Evolutionary conservation across 1,139 yeast species (phyloP).

Genomic region (Lodderomyces orthopsilosis): DNA sequence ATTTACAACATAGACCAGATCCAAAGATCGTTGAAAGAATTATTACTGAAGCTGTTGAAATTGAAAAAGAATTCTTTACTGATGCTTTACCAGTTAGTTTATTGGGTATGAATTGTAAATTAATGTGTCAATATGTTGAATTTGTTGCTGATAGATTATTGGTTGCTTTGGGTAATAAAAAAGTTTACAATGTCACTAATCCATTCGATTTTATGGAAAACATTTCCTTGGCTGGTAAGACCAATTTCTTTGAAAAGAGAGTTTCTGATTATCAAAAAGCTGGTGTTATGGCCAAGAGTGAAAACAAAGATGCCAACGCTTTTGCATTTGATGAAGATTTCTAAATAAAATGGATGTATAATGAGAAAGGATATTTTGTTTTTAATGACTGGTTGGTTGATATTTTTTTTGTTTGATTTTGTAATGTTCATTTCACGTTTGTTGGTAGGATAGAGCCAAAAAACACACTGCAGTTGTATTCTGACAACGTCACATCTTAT

Average conservation of each 20-base stretch:
- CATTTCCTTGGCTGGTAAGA: slow-evolving; percentile 95
- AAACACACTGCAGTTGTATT: not conserved
- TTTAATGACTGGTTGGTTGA: slow-evolving; percentile 1
- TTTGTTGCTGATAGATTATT: slow-evolving; percentile 95
- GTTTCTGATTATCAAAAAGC: slow-evolving; percentile 99
- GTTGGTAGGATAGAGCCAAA: not conserved
- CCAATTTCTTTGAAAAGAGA: slow-evolving; percentile 98
- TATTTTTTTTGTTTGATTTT: not conserved
- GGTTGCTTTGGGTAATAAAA: slow-evolving; percentile 85
- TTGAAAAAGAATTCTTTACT: slow-evolving; percentile 91
- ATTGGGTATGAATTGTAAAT: slow-evolving; percentile 86
- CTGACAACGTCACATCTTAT: not conserved
- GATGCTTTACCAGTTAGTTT: slow-evolving; percentile 90
- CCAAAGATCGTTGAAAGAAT: slow-evolving; percentile 74
- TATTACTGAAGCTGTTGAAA: slow-evolving; percentile 90
- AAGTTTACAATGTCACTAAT: slow-evolving; percentile 80
- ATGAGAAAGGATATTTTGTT: slow-evolving; percentile 1
- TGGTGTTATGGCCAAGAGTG: slow-evolving; percentile 79
- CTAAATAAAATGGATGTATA: slow-evolving; percentile 18
- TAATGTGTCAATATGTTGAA: slow-evolving; percentile 97
- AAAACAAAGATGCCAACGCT: slow-evolving; percentile 28
- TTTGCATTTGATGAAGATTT: slow-evolving; percentile 52
- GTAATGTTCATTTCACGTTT: not conserved
- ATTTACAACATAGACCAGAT: slow-evolving; percentile 85
- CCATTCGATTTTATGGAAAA: slow-evolving; percentile 99